Percentiles rank a stretch among this genome's conserved stretches.
phyloP scores from a whole-genome alignment of 768 basidiomycete genomes.

The Xerocomus spinulosus region DNA sequence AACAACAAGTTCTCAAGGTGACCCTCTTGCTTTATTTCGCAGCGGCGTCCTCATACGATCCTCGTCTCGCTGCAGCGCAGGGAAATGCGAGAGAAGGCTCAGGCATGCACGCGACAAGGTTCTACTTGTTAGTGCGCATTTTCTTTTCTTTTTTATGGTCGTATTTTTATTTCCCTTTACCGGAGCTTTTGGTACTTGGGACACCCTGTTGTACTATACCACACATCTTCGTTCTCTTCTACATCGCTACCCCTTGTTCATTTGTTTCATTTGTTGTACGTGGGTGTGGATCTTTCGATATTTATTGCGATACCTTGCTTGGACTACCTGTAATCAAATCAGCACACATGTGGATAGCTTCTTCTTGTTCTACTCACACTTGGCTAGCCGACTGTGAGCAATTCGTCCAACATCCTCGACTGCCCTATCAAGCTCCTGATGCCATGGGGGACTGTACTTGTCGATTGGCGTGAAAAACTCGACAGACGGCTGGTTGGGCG shows the following conservation, averaged over 20 bases:
- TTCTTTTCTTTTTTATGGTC: conserved; percentile 23
- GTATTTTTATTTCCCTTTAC: conserved; percentile 28
- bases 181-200: conserved; percentile 15
- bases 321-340: too few relatives aligned
- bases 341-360: neutral
- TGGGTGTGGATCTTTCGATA: conserved; percentile 14
- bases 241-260: conserved; percentile 6
- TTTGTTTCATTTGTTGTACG: conserved; percentile 11
- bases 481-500: conserved; percentile 33
- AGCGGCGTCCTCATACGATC: conserved; percentile 4
- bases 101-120: conserved; percentile 18
- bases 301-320: conserved; percentile 7
- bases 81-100: conserved; percentile 25
- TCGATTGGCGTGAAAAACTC: conserved; percentile 37
- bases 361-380: conserved; percentile 11
- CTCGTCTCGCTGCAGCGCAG: conserved; percentile 20
- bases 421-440: conserved; percentile 63
- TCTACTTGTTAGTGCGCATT: conserved; percentile 7
- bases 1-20: conserved; percentile 49
- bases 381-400: conserved; percentile 60
- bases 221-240: neutral
- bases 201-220: conserved; percentile 27
- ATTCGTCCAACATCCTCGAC: conserved; percentile 70
- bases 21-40: conserved; percentile 10
- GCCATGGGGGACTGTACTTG: conserved; percentile 49